Conservation (phyloP, 768 basidiomycete species). For the Mrakia hoshinonis region DNA sequence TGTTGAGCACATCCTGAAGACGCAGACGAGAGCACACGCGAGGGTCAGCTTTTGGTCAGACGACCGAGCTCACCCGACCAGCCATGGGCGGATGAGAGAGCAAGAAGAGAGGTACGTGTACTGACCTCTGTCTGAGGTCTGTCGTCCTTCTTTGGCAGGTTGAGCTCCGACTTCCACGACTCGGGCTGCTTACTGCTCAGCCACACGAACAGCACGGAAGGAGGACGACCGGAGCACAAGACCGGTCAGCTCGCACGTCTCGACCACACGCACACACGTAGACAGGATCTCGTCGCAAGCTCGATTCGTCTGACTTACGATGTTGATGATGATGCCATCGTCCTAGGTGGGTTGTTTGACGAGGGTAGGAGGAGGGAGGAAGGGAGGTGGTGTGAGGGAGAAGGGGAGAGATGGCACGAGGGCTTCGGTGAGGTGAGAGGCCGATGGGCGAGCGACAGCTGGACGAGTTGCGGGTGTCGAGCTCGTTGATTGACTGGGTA, state of each 20-base stretch:
- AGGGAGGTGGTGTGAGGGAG: neutral
- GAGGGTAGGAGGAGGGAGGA: neutral
- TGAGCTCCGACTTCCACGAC: slow-evolving; percentile 33
- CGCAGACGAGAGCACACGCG: neutral
- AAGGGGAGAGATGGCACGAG: too few species aligned
- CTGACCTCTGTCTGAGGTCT: slow-evolving; percentile 82
- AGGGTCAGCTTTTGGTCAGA: neutral
- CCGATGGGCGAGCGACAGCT: neutral
- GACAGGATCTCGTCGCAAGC: neutral
- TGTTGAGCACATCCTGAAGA: slow-evolving; percentile 71
- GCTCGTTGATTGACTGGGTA: neutral
- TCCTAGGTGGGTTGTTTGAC: neutral
- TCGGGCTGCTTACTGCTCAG: neutral
- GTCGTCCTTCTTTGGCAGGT: slow-evolving; percentile 48
- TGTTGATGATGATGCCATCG: slow-evolving; percentile 16
- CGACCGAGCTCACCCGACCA: neutral
- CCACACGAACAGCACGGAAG: neutral
- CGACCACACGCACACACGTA: neutral
- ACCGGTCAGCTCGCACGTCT: neutral
- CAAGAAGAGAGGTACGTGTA: neutral
- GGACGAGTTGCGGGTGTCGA: neutral
- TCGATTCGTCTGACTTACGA: neutral
- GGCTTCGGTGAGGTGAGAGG: neutral
- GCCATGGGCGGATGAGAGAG: neutral
- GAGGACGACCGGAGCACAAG: neutral